Evolutionary conservation across 192 early-diverging fungal species (phyloP), one percentile per base, ranked within the genome.

Genomic region (Coemansia sp.): DNA sequence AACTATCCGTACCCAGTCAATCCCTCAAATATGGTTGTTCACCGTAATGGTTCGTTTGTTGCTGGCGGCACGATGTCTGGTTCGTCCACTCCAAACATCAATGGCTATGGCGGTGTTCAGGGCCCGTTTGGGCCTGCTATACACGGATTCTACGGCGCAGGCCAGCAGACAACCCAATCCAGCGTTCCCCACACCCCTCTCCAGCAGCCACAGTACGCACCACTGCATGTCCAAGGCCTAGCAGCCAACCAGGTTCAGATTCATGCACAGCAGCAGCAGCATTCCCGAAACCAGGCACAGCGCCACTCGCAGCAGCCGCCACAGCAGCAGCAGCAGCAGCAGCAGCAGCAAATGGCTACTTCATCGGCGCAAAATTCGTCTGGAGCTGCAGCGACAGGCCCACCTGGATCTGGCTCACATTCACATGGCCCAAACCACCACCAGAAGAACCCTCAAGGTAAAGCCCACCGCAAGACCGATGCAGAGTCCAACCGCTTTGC

Each of bases 401-500:
- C 30, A 31, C 45, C 35, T 2, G 64, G 20, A 40, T 23, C 25
- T 18, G 51, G 63, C 34, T 1, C 55, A 16, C 55, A 57, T 8
- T 16, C 9, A 26, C 61, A 52, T 29, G 25, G 59, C 52, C 52
- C 62, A 31, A 70, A 72, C 43, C 77, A 76, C 20, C 63, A 70
- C 46, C 76, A 78, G 42, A 79, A 74, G 59, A 71, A 82, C 48
- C 58, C 40, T 10, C 56, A 63, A 34, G 43, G 31, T 64, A 74
- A 82, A 43, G 29, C 59, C 3, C 31, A 65, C 48, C 77, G 80
- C 48, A 61, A 68, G 58, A 64, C 63, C 61, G 74, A 82, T 6
- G 34, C 59, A 43, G 86, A 86, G 52, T 76, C 74, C 20, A 92
- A 88, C 67, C 87, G 91, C 20, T 95, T 91, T 66, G 69, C 84